phyloP scores from a whole-genome alignment of 2,329 filamentous ascomycete genomes.

The Ophiostoma ulmi region DNA sequence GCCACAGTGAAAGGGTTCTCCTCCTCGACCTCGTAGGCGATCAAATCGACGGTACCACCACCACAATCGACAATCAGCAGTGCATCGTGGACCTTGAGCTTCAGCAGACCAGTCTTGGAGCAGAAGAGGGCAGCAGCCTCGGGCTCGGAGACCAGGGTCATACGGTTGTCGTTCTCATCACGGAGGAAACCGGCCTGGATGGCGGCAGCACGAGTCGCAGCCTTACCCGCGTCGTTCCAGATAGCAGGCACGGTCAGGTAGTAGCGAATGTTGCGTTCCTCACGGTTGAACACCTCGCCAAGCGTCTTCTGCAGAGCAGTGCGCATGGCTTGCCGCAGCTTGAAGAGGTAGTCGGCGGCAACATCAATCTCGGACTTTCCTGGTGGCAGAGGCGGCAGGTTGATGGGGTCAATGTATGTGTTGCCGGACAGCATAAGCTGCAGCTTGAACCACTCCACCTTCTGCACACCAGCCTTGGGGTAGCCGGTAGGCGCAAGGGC shows the following conservation, averaged over 20 bases:
- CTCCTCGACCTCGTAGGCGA: constrained; percentile 97
- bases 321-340: constrained; percentile 94
- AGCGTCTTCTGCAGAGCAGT: constrained; percentile 92
- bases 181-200: constrained; percentile 95
- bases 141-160: constrained; percentile 92
- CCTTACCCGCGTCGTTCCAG: constrained; percentile 98
- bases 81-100: constrained; percentile 97
- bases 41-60: constrained; percentile 97
- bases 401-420: constrained; percentile 98
- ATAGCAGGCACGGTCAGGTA: constrained; percentile 98
- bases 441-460: constrained; percentile 99
- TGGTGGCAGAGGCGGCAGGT: constrained; percentile 90
- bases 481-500: constrained; percentile 94
- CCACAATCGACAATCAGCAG: constrained; percentile 97
- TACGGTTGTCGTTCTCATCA: constrained; percentile 93
- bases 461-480: constrained; percentile 94
- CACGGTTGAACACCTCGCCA: constrained; percentile 94
- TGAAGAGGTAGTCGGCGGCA: constrained; percentile 98
- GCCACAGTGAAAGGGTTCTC: constrained; percentile 95
- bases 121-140: constrained; percentile 97
- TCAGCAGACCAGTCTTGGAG: constrained; percentile 90
- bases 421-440: constrained; percentile 98
- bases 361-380: constrained; percentile 99
- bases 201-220: constrained; percentile 88
- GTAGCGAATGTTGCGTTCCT: constrained; percentile 96